These are phyloP conservation scores for Priceomyces melissophilus DNA, from an alignment of 805 yeast genomes.

Conservation along the genomic window DNA sequence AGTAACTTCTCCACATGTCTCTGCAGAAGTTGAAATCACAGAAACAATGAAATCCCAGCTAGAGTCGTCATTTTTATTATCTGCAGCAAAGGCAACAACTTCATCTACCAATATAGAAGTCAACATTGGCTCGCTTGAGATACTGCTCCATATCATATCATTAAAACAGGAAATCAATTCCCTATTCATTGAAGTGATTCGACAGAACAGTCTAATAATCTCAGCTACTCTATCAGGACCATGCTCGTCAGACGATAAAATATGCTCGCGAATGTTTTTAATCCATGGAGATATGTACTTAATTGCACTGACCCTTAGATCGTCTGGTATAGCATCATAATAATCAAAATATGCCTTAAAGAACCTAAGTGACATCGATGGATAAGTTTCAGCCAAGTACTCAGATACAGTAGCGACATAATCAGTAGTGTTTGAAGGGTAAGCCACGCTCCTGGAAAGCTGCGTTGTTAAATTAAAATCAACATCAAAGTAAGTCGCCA, in stretches of 20 bases:
- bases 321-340: constrained; percentile 36
- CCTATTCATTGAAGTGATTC: constrained; percentile 49
- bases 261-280: constrained; percentile 56
- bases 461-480: constrained; percentile 56
- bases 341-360: constrained; percentile 47
- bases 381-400: constrained; percentile 53
- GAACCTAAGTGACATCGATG: constrained; percentile 60
- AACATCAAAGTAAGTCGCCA: constrained; percentile 57
- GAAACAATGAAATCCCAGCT: constrained; percentile 63
- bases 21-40: constrained; percentile 71
- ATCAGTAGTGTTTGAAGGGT: constrained; percentile 64
- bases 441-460: constrained; percentile 56
- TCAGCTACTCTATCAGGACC: constrained; percentile 63
- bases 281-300: constrained; percentile 72
- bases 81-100: constrained; percentile 68
- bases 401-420: constrained; percentile 57
- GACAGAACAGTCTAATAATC: constrained; percentile 59
- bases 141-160: constrained; percentile 62
- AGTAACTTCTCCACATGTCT: constrained; percentile 64
- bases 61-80: constrained; percentile 70
- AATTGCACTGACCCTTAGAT: constrained; percentile 40
- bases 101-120: constrained; percentile 65
- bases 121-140: constrained; percentile 60
- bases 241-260: constrained; percentile 51
- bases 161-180: constrained; percentile 52